phyloP scores from a whole-genome alignment of 2,329 filamentous ascomycete species.

The Raffaelea deltoideospora region DNA sequence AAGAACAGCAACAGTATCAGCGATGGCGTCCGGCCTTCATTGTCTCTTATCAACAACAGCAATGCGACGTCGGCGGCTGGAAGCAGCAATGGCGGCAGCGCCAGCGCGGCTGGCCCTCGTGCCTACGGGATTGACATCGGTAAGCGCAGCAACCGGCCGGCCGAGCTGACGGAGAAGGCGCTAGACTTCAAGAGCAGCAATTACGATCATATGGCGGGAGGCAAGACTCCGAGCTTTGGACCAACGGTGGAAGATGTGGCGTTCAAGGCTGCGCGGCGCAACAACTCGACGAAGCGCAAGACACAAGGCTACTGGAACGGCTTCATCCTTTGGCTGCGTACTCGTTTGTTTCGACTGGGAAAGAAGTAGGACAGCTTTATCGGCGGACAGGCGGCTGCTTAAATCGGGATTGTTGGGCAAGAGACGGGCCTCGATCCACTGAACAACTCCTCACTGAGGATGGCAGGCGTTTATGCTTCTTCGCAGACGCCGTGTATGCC shows the following conservation, averaged over 20 bases:
- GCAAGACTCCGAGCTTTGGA: slow-evolving; percentile 17
- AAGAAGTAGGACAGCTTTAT: slow-evolving; percentile 5
- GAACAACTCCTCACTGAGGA: too few species aligned
- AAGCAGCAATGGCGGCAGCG: not conserved
- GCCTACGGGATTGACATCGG: slow-evolving; percentile 8
- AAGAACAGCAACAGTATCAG: slow-evolving; percentile 21
- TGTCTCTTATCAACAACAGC: slow-evolving; percentile 13
- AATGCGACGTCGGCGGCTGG: not conserved
- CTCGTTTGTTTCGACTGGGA: slow-evolving; percentile 26
- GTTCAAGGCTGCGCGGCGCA: slow-evolving; percentile 26
- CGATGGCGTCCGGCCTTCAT: slow-evolving; percentile 5
- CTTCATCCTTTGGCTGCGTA: slow-evolving; percentile 49
- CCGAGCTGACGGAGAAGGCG: slow-evolving; percentile 21
- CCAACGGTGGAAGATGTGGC: slow-evolving; percentile 25
- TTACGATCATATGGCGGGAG: slow-evolving; percentile 26
- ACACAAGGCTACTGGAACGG: slow-evolving; percentile 47
- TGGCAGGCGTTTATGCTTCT: too few species aligned
- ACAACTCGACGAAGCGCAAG: slow-evolving; percentile 38
- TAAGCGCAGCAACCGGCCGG: slow-evolving; percentile 4
- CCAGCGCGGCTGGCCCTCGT: not conserved
- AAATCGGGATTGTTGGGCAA: too few species aligned
- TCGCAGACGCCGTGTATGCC: too few species aligned
- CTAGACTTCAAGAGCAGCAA: slow-evolving; percentile 27
- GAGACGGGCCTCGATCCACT: too few species aligned
- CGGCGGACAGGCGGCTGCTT: not conserved